Percentiles rank a stretch among this genome's conserved stretches.
phyloP scores from a whole-genome alignment of 805 yeast genomes.

The Grigorovia jiainica region DNA sequence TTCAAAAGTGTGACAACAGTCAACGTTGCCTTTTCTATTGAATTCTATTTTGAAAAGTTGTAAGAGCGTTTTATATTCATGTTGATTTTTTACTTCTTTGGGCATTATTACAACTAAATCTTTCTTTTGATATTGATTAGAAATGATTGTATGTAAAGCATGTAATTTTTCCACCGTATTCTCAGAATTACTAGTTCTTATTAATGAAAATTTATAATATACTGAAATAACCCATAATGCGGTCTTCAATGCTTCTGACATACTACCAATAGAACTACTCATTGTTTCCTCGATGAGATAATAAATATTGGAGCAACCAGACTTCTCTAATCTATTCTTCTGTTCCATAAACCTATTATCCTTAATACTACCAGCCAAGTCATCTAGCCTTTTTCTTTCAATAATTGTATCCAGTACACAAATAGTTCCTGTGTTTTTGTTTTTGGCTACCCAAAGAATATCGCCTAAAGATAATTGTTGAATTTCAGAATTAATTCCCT shows the following conservation, averaged over 20 bases:
- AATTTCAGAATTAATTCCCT: constrained; percentile 43
- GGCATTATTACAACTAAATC: constrained; percentile 45
- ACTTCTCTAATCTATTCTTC: constrained; percentile 59
- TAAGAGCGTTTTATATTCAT: constrained; percentile 38
- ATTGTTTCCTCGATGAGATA: constrained; percentile 75
- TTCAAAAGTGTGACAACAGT: constrained; percentile 39
- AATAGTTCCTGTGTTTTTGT: constrained; percentile 45
- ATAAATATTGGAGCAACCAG: constrained; percentile 57
- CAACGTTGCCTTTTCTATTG: constrained; percentile 23
- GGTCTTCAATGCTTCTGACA: constrained; percentile 64
- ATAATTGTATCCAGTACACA: constrained; percentile 74
- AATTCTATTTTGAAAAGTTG: constrained; percentile 38
- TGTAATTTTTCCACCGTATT: constrained; percentile 46
- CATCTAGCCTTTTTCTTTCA: constrained; percentile 86
- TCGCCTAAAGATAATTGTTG: constrained; percentile 74
- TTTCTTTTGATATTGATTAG: constrained; percentile 37
- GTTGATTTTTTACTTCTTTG: constrained; percentile 38
- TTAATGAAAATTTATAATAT: constrained; percentile 55
- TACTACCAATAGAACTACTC: constrained; percentile 30
- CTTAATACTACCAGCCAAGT: constrained; percentile 66
- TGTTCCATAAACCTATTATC: constrained; percentile 91
- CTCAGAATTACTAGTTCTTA: constrained; percentile 60
- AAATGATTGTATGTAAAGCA: constrained; percentile 38
- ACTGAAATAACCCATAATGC: constrained; percentile 64
- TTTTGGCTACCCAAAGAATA: constrained; percentile 76